Conservation (phyloP, 305 asterid genomes). For the Rubia balearica region DNA sequence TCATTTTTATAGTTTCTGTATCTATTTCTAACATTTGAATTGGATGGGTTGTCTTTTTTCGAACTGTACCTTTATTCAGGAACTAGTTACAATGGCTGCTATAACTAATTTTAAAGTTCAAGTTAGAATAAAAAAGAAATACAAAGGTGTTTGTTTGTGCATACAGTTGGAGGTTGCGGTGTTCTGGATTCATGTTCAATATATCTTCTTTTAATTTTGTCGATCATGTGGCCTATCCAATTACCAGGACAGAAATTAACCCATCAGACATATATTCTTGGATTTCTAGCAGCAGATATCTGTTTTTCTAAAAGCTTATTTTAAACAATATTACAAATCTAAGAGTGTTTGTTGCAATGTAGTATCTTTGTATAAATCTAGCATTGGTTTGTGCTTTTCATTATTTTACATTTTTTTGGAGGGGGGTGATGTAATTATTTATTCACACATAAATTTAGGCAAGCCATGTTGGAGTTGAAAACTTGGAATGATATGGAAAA, state of each 20-base stretch:
- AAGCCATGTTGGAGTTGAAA: background rate
- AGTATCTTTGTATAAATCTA: background rate
- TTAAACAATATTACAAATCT: background rate
- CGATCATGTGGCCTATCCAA: background rate
- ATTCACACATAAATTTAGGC: background rate
- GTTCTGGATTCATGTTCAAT: background rate
- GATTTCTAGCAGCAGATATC: background rate
- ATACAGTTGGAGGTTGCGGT: background rate
- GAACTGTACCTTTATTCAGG: background rate
- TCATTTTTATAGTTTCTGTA: background rate
- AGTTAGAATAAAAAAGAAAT: background rate
- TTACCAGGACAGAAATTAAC: background rate
- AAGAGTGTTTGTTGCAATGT: background rate
- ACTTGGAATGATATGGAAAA: background rate
- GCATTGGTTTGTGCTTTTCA: background rate
- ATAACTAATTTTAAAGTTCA: background rate
- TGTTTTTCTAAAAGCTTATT: background rate
- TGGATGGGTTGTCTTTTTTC: conserved; percentile 1
- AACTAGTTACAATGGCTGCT: background rate
- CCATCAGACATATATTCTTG: background rate
- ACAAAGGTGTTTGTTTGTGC: background rate
- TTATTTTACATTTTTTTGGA: background rate
- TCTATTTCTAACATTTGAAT: background rate
- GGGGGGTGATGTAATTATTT: background rate
- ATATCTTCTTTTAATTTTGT: background rate